phyloP scores from a whole-genome alignment of 2,329 filamentous ascomycete genomes.

The Calonectria montana region DNA sequence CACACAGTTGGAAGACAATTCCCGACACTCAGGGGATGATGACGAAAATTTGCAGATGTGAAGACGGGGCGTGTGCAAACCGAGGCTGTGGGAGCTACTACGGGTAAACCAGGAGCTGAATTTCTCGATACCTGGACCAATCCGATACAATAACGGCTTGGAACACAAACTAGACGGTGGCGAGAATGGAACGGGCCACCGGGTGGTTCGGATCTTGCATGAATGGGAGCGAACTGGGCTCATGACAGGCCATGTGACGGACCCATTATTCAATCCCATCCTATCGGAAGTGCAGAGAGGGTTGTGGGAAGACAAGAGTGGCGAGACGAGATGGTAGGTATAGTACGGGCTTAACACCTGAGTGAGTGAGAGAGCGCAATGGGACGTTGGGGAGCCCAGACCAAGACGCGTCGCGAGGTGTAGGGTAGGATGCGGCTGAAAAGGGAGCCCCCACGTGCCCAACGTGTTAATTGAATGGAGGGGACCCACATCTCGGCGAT shows the following conservation, averaged over 20 bases:
- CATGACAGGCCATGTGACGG: neutral
- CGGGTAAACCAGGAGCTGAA: neutral
- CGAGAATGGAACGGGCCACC: neutral
- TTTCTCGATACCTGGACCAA: neutral
- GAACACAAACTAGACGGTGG: neutral
- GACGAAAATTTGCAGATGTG: neutral
- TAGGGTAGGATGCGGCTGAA: constrained; percentile 33
- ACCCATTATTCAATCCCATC: neutral
- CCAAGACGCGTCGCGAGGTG: neutral
- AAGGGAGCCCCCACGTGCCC: constrained; percentile 36
- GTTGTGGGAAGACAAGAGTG: neutral
- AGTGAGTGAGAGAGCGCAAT: no score
- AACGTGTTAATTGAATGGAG: constrained; percentile 20
- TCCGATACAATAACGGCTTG: neutral
- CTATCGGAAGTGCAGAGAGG: neutral
- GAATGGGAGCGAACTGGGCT: neutral
- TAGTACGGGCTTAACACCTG: no score
- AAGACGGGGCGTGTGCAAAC: neutral
- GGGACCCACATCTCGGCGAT: constrained; percentile 17
- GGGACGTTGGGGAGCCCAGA: no score
- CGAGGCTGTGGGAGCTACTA: neutral
- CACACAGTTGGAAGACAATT: constrained; percentile 3
- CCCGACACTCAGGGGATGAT: neutral
- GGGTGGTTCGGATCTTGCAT: constrained; percentile 7
- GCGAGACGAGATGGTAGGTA: neutral